These are phyloP conservation scores for Nicotiana knightiana DNA, from an alignment of 257 asterid species.

Conservation along the genomic window DNA sequence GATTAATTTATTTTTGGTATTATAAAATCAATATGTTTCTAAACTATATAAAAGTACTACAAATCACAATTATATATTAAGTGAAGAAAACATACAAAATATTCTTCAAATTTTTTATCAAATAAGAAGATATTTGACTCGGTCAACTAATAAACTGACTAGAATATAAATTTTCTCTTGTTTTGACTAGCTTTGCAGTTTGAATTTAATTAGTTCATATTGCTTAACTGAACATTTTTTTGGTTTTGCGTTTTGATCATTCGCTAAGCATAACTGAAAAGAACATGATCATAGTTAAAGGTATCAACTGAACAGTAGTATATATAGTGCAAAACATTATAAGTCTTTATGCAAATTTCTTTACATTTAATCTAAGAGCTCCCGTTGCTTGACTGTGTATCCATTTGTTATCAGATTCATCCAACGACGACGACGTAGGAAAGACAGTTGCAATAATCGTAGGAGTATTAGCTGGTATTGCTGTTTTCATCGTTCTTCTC, in stretches of 20 bases:
- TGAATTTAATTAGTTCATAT: background rate
- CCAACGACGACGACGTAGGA: slow-evolving; percentile 54
- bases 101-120: too few relatives aligned
- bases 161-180: background rate
- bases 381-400: background rate
- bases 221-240: background rate
- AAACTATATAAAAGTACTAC: too few relatives aligned
- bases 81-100: too few relatives aligned
- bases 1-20: background rate
- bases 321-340: too few relatives aligned
- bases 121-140: too few relatives aligned
- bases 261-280: background rate
- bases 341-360: background rate
- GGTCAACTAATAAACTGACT: background rate
- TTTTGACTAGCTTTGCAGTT: background rate
- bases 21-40: too few relatives aligned
- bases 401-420: slow-evolving; percentile 32
- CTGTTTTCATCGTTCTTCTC: slow-evolving; percentile 59
- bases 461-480: slow-evolving; percentile 63
- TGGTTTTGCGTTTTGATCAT: background rate
- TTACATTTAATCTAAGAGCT: background rate
- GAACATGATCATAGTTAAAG: background rate
- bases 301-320: too few relatives aligned
- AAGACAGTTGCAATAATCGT: slow-evolving; percentile 73
- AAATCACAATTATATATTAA: too few relatives aligned